These are phyloP conservation scores for Eremothecium gossypii DNA, from an alignment of 1,139 yeast species.

Conservation along the genomic window DNA sequence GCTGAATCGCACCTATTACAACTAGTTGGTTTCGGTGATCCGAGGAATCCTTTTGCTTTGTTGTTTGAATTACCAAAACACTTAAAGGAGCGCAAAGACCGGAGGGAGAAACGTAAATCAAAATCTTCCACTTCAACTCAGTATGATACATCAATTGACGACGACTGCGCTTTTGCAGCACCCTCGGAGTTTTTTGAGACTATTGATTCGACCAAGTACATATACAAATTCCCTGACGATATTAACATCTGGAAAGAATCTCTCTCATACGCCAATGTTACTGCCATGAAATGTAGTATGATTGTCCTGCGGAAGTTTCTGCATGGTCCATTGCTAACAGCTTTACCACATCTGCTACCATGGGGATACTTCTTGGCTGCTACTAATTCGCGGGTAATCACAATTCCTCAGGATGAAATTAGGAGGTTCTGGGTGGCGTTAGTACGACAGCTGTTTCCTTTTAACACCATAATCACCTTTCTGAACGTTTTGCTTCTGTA, in stretches of 20 bases:
- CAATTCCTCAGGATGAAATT: conserved; percentile 19
- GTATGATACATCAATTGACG: conserved; percentile 32
- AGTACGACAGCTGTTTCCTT: conserved; percentile 49
- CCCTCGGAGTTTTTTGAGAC: conserved; percentile 18
- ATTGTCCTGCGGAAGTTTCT: conserved; percentile 56
- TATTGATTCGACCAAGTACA: conserved; percentile 21
- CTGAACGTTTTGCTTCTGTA: conserved; percentile 39
- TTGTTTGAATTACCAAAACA: conserved; percentile 63
- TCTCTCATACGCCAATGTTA: conserved; percentile 47
- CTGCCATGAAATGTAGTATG: conserved; percentile 57
- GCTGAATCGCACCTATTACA: conserved; percentile 69
- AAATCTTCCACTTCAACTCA: conserved; percentile 15
- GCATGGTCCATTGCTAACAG: conserved; percentile 61
- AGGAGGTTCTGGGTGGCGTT: conserved; percentile 41
- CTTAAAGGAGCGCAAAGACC: conserved; percentile 58
- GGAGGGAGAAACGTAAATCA: conserved; percentile 56
- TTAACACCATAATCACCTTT: conserved; percentile 55
- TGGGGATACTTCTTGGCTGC: conserved; percentile 63
- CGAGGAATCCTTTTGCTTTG: conserved; percentile 65
- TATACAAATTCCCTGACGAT: conserved; percentile 20
- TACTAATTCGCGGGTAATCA: conserved; percentile 47
- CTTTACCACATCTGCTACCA: conserved; percentile 60
- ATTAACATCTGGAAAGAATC: conserved; percentile 52
- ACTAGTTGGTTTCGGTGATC: conserved; percentile 66
- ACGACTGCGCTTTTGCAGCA: conserved; percentile 1